A percentile compares a stretch with the other conserved stretches of the same genome.
Conservation (phyloP, 352 stramenopile species). For the Blastocystis sp. region DNA sequence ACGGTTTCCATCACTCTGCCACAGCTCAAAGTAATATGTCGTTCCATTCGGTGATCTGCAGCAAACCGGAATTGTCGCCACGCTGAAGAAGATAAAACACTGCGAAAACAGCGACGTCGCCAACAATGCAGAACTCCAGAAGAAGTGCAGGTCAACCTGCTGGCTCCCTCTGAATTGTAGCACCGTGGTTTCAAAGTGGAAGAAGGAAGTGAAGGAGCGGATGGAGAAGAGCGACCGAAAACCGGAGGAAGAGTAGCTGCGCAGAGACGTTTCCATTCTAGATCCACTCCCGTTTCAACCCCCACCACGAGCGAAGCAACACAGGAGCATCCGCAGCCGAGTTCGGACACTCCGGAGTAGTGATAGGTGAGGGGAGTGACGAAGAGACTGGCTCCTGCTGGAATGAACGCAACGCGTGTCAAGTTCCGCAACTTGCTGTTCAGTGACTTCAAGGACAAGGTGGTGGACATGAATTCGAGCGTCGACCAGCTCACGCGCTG, state of each 20-base stretch:
- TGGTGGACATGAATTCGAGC: neutral
- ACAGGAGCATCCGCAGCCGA: neutral
- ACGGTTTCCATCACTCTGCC: constrained; percentile 4
- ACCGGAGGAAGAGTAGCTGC: neutral
- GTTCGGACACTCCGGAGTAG: too few relatives aligned
- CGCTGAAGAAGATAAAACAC: constrained; percentile 50
- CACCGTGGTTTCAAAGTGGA: constrained; percentile 53
- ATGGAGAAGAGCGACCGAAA: neutral
- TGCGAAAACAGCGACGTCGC: neutral
- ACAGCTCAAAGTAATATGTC: constrained; percentile 1
- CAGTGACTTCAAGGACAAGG: constrained; percentile 52
- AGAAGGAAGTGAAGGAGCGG: constrained; percentile 34
- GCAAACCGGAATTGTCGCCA: constrained; percentile 46
- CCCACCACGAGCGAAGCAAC: neutral
- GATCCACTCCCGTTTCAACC: neutral
- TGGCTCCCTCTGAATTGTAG: neutral
- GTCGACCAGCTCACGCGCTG: neutral
- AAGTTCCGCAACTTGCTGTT: constrained; percentile 61
- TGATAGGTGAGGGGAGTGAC: neutral
- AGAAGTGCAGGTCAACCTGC: constrained; percentile 32
- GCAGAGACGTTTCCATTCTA: neutral
- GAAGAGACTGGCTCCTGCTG: neutral
- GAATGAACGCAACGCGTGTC: constrained; percentile 27
- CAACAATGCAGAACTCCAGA: constrained; percentile 20
- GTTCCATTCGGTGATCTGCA: neutral